Evolutionary conservation across 495 filamentous ascomycete species (phyloP).

Genomic region (Neurospora tetraspora): DNA sequence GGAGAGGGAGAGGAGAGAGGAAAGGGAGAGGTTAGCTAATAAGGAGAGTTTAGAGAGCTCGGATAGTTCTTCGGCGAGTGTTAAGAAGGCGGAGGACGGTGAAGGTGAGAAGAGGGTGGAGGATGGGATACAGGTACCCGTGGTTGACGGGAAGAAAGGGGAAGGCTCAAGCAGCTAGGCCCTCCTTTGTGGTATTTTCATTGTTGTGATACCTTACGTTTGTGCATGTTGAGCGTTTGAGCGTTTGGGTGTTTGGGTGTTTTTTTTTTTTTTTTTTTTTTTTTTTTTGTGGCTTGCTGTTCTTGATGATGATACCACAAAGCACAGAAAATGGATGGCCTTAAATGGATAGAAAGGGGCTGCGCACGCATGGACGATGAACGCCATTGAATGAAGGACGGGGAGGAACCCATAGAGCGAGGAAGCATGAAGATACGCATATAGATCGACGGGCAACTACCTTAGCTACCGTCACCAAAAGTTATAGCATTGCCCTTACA

Average conservation of each 20-base stretch:
- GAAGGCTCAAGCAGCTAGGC: background rate
- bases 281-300: background rate
- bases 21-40: background rate
- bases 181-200: background rate
- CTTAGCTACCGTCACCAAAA: background rate
- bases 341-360: background rate
- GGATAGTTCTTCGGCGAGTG: background rate
- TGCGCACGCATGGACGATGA: background rate
- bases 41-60: background rate
- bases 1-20: conserved; percentile 16
- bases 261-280: background rate
- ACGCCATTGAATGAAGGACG: background rate
- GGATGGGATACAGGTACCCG: background rate
- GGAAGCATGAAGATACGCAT: background rate
- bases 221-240: background rate
- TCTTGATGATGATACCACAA: background rate
- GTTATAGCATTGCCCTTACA: background rate
- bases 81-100: background rate
- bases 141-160: background rate
- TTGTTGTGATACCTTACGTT: background rate
- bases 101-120: background rate
- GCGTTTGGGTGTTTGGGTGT: too few relatives aligned
- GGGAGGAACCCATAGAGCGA: background rate
- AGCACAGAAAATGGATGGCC: background rate
- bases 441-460: background rate